Percentiles rank a stretch among this genome's conserved stretches.
These are phyloP conservation scores for Metschnikowia borealis DNA, from an alignment of 805 yeast species.

Conservation along the genomic window DNA sequence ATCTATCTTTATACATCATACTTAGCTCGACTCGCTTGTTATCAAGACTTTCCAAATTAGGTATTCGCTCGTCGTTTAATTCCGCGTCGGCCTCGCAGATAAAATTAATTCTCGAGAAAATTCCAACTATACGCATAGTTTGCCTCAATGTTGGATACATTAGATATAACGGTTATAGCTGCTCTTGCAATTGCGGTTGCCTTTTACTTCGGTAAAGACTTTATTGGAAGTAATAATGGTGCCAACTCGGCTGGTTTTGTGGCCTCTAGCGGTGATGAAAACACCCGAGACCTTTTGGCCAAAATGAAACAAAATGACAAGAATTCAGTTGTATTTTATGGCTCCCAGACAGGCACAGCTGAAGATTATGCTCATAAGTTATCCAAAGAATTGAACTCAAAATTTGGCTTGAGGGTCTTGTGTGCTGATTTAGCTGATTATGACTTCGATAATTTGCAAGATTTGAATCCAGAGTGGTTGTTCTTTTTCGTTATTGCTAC, in stretches of 20 bases:
- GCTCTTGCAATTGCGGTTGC: slow-evolving; percentile 63
- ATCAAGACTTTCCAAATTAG: background rate
- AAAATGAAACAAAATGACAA: slow-evolving; percentile 60
- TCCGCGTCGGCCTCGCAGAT: slow-evolving; percentile 17
- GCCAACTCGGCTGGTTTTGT: slow-evolving; percentile 28
- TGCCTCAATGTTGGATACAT: slow-evolving; percentile 52
- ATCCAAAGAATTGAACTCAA: slow-evolving; percentile 79
- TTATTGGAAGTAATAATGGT: slow-evolving; percentile 36
- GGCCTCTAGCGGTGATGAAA: slow-evolving; percentile 26
- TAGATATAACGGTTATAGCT: slow-evolving; percentile 65
- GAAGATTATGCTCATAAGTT: slow-evolving; percentile 93
- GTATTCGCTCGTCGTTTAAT: background rate
- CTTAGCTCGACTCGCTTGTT: background rate
- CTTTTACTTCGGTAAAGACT: slow-evolving; percentile 65
- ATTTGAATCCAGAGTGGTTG: slow-evolving; percentile 54
- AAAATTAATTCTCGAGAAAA: slow-evolving; percentile 44
- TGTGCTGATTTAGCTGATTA: slow-evolving; percentile 85
- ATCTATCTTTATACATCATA: background rate
- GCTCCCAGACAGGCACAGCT: slow-evolving; percentile 98
- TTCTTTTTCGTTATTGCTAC: slow-evolving; percentile 75
- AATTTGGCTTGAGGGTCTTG: slow-evolving; percentile 78
- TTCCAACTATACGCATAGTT: slow-evolving; percentile 21
- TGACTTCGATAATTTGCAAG: slow-evolving; percentile 73
- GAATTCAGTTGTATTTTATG: slow-evolving; percentile 77
- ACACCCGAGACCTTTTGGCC: slow-evolving; percentile 53